A percentile compares a stretch with the other conserved stretches of the same genome.
Evolutionary conservation across 371 early-diverging fungal genomes (phyloP).

Genomic region (Fennellomyces sp.): DNA sequence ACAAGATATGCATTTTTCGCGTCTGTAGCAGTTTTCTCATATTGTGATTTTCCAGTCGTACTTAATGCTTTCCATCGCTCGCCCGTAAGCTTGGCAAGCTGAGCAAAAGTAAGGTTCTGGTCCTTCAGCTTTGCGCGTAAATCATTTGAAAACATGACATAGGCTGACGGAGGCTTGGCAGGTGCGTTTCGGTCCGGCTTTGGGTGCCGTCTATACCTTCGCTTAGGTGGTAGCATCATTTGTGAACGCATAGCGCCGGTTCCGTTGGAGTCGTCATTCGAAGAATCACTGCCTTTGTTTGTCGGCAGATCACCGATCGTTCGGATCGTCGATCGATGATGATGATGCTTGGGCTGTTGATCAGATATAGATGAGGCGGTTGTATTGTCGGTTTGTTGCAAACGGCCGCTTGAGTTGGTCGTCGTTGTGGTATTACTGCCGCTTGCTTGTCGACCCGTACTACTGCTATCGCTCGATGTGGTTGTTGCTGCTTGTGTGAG

Average conservation of each 20-base stretch:
- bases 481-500: neutral
- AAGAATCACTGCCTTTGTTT: constrained; percentile 11
- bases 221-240: constrained; percentile 5
- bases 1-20: constrained; percentile 45
- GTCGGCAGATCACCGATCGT: neutral
- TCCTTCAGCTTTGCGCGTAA: constrained; percentile 42
- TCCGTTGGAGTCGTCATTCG: constrained; percentile 7
- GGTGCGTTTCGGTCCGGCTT: constrained; percentile 59
- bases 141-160: constrained; percentile 56
- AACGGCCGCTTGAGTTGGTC: neutral
- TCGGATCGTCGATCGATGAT: neutral
- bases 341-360: constrained; percentile 1
- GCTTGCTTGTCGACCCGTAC: neutral
- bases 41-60: constrained; percentile 26
- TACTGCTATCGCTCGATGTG: neutral
- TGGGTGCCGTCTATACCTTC: constrained; percentile 57
- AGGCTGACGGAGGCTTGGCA: constrained; percentile 57
- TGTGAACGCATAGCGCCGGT: neutral
- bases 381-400: neutral
- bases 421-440: neutral
- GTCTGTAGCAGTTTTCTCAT: constrained; percentile 41
- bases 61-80: constrained; percentile 49
- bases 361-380: neutral
- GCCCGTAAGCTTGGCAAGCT: constrained; percentile 54
- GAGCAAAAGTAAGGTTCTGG: constrained; percentile 46